phyloP scores from a whole-genome alignment of 1,284 basidiomycete species.

The Ceratobasidium sp. region DNA sequence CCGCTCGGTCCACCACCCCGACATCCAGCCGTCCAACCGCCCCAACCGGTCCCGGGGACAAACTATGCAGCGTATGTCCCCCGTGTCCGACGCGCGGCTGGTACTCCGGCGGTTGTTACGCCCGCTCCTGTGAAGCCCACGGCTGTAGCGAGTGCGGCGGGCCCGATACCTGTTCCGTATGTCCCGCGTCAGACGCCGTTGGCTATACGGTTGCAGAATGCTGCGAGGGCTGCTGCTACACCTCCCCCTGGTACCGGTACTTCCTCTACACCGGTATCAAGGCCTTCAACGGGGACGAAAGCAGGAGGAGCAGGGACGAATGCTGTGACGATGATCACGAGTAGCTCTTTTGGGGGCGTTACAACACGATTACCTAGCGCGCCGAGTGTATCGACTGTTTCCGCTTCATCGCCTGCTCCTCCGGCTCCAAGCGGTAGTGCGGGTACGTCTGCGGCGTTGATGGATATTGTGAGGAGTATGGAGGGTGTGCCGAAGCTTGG shows the following conservation, averaged over 20 bases:
- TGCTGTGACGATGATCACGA: slow-evolving; percentile 78
- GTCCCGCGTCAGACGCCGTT: slow-evolving; percentile 35
- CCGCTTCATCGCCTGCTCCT: slow-evolving; percentile 11
- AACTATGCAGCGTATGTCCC: slow-evolving; percentile 87
- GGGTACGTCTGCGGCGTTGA: slow-evolving; percentile 66
- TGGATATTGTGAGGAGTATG: slow-evolving; percentile 85
- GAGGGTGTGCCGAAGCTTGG: slow-evolving; percentile 89
- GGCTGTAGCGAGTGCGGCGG: neutral
- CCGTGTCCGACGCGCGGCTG: slow-evolving; percentile 65
- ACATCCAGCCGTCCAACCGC: slow-evolving; percentile 61
- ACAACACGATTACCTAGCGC: slow-evolving; percentile 67
- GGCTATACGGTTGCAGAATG: slow-evolving; percentile 33
- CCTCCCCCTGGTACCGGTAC: neutral
- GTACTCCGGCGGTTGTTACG: slow-evolving; percentile 12
- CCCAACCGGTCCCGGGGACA: slow-evolving; percentile 63
- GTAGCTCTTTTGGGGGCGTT: slow-evolving; percentile 81
- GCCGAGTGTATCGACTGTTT: slow-evolving; percentile 24
- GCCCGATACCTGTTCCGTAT: slow-evolving; percentile 31
- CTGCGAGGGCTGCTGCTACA: slow-evolving; percentile 49
- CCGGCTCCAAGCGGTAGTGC: slow-evolving; percentile 52
- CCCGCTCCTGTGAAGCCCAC: slow-evolving; percentile 15
- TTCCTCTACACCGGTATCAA: slow-evolving; percentile 28
- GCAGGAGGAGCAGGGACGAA: slow-evolving; percentile 65
- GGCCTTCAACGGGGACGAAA: slow-evolving; percentile 40
- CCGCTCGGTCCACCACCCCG: slow-evolving; percentile 57